Base-by-base conservation (phyloP, 78 protist genomes). In the Speleostelium caveatum region DNA sequence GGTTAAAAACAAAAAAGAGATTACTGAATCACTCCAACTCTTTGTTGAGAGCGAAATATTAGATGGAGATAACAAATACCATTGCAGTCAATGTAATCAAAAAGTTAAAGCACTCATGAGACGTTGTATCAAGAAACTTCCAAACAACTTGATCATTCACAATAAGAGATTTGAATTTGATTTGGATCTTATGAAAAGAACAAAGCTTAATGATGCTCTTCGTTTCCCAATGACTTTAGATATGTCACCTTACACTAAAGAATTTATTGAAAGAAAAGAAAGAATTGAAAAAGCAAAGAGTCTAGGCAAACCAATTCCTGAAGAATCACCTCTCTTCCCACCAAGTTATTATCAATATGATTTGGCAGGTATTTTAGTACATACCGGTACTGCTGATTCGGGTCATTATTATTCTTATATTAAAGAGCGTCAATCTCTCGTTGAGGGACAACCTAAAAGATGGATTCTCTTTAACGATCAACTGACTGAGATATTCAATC, bases 21-120 rank as follows among this genome's bases (percentile, higher is more conserved):
- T 95, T 17, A 45, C 17, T 17, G 90, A 93, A 7, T 75, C 95
- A 4, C 65, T 95, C 17, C 86, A 59, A 32, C 41, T 58, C 33
- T 87, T 86, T 56, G 86, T 94, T 0, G 90, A 92, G 10, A 95
- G 97, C 33, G 97, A 96, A 49, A 39, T 80, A 55, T 90, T 97
- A 3, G 97, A 96, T 38, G 98, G 98, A 22, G 97, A 96, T 67
- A 97, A 97, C 94, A 66, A 78, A 91, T 97, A 95, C 87, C 63
- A 56, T 42, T 97, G 98, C 87, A 87, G 85, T 16, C 62, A 75
- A 42, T 89, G 94, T 33, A 49, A 63, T 36, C 38, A 53, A 51
- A 73, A 96, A 68, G 95, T 88, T 36, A 79, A 56, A 26, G 95
- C 95, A 2, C 36, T 61, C 26, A 87, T 87, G 87, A 73, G 97